Evolutionary conservation across 1,284 basidiomycete genomes (phyloP).

Genomic region (Laetiporus sulphureus): DNA sequence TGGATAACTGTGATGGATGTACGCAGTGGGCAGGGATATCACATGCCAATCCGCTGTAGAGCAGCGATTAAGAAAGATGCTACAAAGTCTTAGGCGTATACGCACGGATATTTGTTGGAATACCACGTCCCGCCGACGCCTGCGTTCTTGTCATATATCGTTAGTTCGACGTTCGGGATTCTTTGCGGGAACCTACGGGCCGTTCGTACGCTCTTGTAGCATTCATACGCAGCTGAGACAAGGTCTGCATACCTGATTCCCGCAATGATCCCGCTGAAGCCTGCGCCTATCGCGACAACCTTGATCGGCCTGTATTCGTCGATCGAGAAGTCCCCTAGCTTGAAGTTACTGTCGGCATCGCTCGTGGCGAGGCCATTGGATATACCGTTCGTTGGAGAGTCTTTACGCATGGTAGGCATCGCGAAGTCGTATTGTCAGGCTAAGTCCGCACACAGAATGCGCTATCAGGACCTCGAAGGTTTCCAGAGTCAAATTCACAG

Average conservation of each 20-base stretch:
- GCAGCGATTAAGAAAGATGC: background rate
- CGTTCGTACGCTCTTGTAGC: background rate
- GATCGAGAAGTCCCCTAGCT: slow-evolving; percentile 28
- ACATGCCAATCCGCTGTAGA: slow-evolving; percentile 6
- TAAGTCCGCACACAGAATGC: too few species aligned
- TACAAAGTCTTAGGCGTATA: background rate
- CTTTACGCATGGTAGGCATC: too few species aligned
- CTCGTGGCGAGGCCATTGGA: too few species aligned
- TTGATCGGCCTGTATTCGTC: slow-evolving; percentile 44
- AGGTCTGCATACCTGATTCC: slow-evolving; percentile 41
- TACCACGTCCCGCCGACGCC: slow-evolving; percentile 58
- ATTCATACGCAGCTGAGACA: background rate
- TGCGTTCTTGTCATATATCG: slow-evolving; percentile 54
- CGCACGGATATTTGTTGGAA: slow-evolving; percentile 30
- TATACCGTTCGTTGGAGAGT: too few species aligned
- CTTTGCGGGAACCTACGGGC: slow-evolving; percentile 42
- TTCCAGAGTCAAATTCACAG: too few species aligned
- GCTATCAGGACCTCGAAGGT: too few species aligned
- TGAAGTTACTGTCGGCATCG: slow-evolving; percentile 1
- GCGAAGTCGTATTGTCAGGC: too few species aligned
- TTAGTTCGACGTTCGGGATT: slow-evolving; percentile 45
- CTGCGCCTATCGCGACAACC: slow-evolving; percentile 47
- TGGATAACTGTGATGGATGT: background rate
- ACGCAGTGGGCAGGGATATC: slow-evolving; percentile 8
- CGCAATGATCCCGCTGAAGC: slow-evolving; percentile 49